These are phyloP conservation scores for Penicillium janthinellum DNA, from an alignment of 2,329 filamentous ascomycete genomes.

Conservation along the genomic window DNA sequence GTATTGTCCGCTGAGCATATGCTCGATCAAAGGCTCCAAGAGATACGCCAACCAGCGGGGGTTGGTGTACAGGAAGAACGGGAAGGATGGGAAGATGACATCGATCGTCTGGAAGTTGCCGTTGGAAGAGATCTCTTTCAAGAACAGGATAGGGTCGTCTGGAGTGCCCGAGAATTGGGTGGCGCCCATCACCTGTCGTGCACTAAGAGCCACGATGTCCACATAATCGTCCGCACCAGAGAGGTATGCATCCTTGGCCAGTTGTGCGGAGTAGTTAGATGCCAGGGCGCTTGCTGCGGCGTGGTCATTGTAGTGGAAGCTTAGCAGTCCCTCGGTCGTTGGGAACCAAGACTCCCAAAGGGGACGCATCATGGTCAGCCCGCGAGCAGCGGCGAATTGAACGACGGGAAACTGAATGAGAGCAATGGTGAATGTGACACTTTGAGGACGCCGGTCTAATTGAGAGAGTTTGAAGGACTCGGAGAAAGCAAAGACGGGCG, in stretches of 20 bases:
- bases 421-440: conserved; percentile 72
- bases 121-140: conserved; percentile 85
- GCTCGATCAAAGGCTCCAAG: conserved; percentile 76
- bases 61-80: conserved; percentile 85
- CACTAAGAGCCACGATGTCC: conserved; percentile 75
- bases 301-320: conserved; percentile 77
- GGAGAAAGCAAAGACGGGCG: conserved; percentile 80
- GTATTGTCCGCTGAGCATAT: conserved; percentile 80
- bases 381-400: conserved; percentile 75
- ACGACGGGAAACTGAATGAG: conserved; percentile 77
- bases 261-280: conserved; percentile 70
- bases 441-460: conserved; percentile 48
- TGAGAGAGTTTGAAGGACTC: conserved; percentile 61
- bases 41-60: conserved; percentile 78
- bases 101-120: conserved; percentile 85
- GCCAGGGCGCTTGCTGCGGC: conserved; percentile 64
- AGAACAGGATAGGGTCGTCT: conserved; percentile 71
- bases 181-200: conserved; percentile 77
- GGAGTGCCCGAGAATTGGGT: conserved; percentile 73
- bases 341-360: conserved; percentile 77
- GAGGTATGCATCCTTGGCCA: conserved; percentile 70
- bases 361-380: conserved; percentile 75
- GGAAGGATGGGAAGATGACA: conserved; percentile 83
- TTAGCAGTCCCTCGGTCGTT: conserved; percentile 63
- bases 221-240: conserved; percentile 75